Base-by-base conservation (phyloP, 2,329 filamentous ascomycete species). In the Pezicula radicicola region DNA sequence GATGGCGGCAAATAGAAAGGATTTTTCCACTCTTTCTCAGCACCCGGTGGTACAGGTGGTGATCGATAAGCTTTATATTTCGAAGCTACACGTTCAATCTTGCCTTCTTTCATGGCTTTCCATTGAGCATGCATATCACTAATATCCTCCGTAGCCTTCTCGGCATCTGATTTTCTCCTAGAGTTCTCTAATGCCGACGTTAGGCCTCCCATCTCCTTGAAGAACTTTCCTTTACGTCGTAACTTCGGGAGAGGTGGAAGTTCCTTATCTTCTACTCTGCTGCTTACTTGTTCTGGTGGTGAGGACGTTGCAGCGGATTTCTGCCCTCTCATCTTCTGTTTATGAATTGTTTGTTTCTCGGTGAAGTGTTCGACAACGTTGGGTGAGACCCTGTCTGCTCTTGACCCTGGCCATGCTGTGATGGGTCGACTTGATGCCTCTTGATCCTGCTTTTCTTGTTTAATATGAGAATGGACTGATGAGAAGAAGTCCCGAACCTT, bases 71-170 rank as follows among this genome's bases (percentile, higher is more conserved):
- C 30, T 12, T 12, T 7, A 33, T 10, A 33, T 3, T 33, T 10
- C 12, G 51, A 51, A 15, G 52, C 39, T 2, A 53, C 50, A 1
- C 46, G 40, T 33, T 57, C 55, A 12, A 57, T 16, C 45, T 50
- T 55, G 8, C 55, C 55, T 42, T 52, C 55, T 13, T 25, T 28
- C 15, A 57, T 57, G 10, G 47, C 50, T 28, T 39, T 48, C 9
- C 46, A 45, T 5, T 33, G 9, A 33, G 30, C 30, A 12, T 33
- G 9, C 30, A 33, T 33, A 5, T 6, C 30, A 4, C 10, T 33
- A 10, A 33, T 33, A 12, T 5, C 30, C 9, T 33, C 30, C 3
- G 9, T 13, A 33, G 30, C 30, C 30, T 33, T 33, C 10, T 33
- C 30, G 3, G 30, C 30, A 33, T 33, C 30, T 7, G 30, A 33